phyloP scores from a whole-genome alignment of 1,284 basidiomycete genomes.

The Mixia osmundae region DNA sequence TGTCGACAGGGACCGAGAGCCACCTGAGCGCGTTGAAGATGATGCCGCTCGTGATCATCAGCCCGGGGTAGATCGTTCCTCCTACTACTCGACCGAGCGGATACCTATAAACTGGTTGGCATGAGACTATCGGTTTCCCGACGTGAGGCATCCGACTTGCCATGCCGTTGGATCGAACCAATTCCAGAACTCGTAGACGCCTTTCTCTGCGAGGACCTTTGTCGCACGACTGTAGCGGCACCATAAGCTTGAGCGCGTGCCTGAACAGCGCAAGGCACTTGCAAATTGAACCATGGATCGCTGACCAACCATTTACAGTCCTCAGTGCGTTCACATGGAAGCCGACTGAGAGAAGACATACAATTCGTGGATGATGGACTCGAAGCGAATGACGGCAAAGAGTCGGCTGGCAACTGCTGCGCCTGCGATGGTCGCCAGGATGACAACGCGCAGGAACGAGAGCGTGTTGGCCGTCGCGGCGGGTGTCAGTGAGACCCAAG shows the following conservation, averaged over 20 bases:
- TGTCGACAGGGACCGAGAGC: conserved; percentile 86
- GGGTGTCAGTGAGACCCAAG: no score
- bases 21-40: conserved; percentile 79
- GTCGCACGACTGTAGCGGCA: conserved; percentile 38
- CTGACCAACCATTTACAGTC: conserved; percentile 25
- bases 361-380: conserved; percentile 40
- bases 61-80: conserved; percentile 89
- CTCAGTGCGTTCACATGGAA: neutral
- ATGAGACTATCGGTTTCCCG: conserved; percentile 25
- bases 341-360: conserved; percentile 7
- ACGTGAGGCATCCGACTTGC: no score
- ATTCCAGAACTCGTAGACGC: conserved; percentile 96
- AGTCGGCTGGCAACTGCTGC: conserved; percentile 87
- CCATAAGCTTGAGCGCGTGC: neutral
- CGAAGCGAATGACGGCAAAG: conserved; percentile 93
- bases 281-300: conserved; percentile 97
- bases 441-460: conserved; percentile 61
- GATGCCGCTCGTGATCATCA: conserved; percentile 92
- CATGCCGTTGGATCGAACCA: conserved; percentile 86
- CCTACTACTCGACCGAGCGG: conserved; percentile 94
- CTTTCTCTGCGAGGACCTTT: conserved; percentile 57
- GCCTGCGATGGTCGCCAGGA: conserved; percentile 63
- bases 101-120: no score
- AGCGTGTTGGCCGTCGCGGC: no score
- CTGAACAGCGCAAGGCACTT: conserved; percentile 23